These are phyloP conservation scores for Neurospora tetrasperma DNA, from an alignment of 495 filamentous ascomycete genomes.

Conservation along the genomic window DNA sequence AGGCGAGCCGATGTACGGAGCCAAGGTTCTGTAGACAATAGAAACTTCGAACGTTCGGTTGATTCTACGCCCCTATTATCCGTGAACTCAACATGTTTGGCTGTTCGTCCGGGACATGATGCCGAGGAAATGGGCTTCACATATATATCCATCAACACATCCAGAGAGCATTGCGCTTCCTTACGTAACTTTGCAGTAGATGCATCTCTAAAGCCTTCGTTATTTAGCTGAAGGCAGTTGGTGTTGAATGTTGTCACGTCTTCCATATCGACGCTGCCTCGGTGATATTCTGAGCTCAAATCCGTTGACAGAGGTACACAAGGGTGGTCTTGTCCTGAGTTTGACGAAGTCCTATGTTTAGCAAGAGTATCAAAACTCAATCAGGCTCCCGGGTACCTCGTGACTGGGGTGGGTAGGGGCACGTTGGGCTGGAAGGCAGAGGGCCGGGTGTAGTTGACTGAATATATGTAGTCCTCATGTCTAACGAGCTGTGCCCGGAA, in stretches of 20 bases:
- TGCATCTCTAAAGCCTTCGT: no score
- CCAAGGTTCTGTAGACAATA: background rate
- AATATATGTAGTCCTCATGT: background rate
- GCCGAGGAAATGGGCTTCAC: background rate
- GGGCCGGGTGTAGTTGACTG: no score
- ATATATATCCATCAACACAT: background rate
- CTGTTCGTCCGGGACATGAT: background rate
- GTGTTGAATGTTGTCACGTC: no score
- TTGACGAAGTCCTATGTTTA: background rate
- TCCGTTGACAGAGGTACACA: background rate
- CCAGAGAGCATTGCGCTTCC: background rate
- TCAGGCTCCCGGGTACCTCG: background rate
- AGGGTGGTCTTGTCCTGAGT: background rate
- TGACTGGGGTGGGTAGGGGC: background rate
- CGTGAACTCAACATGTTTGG: background rate
- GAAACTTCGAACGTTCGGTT: background rate
- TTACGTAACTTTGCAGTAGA: no score
- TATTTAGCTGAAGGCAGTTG: no score
- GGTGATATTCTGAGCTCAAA: background rate
- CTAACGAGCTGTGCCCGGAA: background rate
- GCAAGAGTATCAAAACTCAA: background rate
- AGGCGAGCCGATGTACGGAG: background rate
- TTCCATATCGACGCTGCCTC: background rate
- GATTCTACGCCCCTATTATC: background rate
- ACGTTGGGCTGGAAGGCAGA: background rate